These are phyloP conservation scores for Candida xyloterini DNA, from an alignment of 805 yeast species.

Conservation along the genomic window DNA sequence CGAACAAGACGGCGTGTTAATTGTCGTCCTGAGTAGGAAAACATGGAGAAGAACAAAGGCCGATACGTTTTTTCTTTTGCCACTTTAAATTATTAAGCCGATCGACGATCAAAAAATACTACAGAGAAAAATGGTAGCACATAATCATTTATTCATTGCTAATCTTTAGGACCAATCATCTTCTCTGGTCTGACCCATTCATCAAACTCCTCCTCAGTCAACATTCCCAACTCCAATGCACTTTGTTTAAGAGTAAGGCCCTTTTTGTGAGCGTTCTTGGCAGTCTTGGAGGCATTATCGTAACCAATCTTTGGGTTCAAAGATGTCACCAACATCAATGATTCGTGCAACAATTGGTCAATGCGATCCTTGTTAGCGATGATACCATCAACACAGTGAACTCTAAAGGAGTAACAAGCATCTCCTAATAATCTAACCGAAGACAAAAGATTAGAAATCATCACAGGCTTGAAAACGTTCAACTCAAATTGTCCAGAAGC, in stretches of 20 bases:
- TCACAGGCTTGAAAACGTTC: conserved; percentile 95
- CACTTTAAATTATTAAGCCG: conserved; percentile 2
- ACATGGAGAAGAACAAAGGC: conserved; percentile 11
- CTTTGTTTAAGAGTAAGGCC: conserved; percentile 93
- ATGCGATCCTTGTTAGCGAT: conserved; percentile 85
- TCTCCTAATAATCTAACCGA: conserved; percentile 89
- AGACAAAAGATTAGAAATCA: conserved; percentile 85
- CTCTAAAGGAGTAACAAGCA: conserved; percentile 84
- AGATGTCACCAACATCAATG: conserved; percentile 97
- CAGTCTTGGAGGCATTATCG: conserved; percentile 95
- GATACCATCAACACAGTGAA: conserved; percentile 94
- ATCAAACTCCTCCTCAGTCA: conserved; percentile 84
- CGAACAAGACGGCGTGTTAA: conserved; percentile 4
- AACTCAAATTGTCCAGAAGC: conserved; percentile 98
- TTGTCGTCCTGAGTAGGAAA: conserved; percentile 17
- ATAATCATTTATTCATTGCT: not conserved
- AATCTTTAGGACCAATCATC: conserved; percentile 87
- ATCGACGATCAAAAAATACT: conserved; percentile 1
- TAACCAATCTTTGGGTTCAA: conserved; percentile 98
- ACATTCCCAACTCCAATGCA: conserved; percentile 85
- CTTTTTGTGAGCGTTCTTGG: conserved; percentile 98
- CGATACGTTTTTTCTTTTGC: conserved; percentile 10
- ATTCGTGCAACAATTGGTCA: conserved; percentile 83
- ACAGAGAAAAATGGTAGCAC: not conserved
- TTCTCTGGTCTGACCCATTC: conserved; percentile 97